These are phyloP conservation scores for Pisolithus orientalis DNA, from an alignment of 768 basidiomycete species.

Conservation along the genomic window DNA sequence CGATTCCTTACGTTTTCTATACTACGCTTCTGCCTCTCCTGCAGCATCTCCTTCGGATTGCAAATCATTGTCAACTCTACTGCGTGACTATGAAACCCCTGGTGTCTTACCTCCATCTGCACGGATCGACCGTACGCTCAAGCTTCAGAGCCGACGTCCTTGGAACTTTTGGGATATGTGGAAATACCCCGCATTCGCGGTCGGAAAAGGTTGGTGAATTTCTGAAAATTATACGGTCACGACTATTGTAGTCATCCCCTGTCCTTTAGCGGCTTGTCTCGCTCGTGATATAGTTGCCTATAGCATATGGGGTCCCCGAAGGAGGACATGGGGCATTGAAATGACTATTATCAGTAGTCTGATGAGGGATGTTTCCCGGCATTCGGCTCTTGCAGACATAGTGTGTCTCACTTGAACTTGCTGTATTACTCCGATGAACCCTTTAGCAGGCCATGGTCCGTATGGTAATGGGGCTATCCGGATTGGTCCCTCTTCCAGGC, in stretches of 20 bases:
- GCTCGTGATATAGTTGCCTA: slow-evolving; percentile 71
- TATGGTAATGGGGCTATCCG: slow-evolving; percentile 68
- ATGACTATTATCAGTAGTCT: slow-evolving; percentile 87
- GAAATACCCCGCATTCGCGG: slow-evolving; percentile 62
- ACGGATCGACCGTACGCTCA: slow-evolving; percentile 63
- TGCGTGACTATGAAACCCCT: slow-evolving; percentile 56
- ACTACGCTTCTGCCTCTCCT: slow-evolving; percentile 10
- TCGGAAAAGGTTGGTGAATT: slow-evolving; percentile 50
- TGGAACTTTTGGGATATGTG: slow-evolving; percentile 65
- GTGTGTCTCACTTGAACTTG: slow-evolving; percentile 33
- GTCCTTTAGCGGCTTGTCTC: slow-evolving; percentile 25
- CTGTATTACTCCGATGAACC: slow-evolving; percentile 1
- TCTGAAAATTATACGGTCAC: too few species aligned
- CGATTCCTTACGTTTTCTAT: slow-evolving; percentile 18
- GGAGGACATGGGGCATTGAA: slow-evolving; percentile 89
- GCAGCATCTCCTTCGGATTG: slow-evolving; percentile 7
- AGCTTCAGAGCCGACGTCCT: slow-evolving; percentile 47
- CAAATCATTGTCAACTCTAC: slow-evolving; percentile 19
- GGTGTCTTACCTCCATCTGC: slow-evolving; percentile 70
- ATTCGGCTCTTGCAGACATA: slow-evolving; percentile 80
- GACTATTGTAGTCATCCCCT: not conserved
- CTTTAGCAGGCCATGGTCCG: slow-evolving; percentile 41
- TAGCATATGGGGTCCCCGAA: slow-evolving; percentile 80
- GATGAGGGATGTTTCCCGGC: slow-evolving; percentile 77
- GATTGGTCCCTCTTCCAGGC: slow-evolving; percentile 79